Evolutionary conservation across 768 basidiomycete genomes (phyloP).

Genomic region (Lactarius akahatsu): DNA sequence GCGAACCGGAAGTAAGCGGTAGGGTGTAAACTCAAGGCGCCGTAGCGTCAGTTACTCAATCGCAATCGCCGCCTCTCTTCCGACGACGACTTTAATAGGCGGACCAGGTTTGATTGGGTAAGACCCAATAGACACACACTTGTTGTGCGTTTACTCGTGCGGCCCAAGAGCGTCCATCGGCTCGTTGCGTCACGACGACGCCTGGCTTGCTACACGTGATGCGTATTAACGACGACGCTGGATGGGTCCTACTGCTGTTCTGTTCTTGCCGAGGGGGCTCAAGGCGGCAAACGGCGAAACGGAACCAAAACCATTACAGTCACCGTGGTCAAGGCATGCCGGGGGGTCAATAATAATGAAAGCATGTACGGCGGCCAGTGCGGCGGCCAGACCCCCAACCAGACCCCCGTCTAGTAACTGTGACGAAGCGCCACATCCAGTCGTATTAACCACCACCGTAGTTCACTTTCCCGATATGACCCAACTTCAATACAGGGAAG

Average conservation of each 20-base stretch:
- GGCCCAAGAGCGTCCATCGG: conserved; percentile 14
- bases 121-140: not conserved
- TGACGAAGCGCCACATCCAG: conserved; percentile 21
- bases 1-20: conserved; percentile 1
- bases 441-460: conserved; percentile 7
- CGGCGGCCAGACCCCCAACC: conserved; percentile 5
- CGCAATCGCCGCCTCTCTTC: conserved; percentile 11
- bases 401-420: conserved; percentile 10
- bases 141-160: not conserved
- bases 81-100: conserved; percentile 7
- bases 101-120: not conserved
- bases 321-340: conserved; percentile 7
- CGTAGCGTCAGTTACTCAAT: conserved; percentile 15
- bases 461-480: conserved; percentile 21
- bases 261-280: not conserved
- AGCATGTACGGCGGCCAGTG: not conserved
- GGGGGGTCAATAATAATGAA: conserved; percentile 15
- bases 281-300: not conserved
- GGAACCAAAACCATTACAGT: conserved; percentile 1
- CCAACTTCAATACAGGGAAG: too few species aligned
- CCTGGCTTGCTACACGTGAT: conserved; percentile 9
- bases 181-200: not conserved
- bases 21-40: not conserved
- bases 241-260: not conserved
- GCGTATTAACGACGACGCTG: not conserved